Evolutionary conservation across 2,329 filamentous ascomycete species (phyloP).

Genomic region (Diaporthe citriasiana): DNA sequence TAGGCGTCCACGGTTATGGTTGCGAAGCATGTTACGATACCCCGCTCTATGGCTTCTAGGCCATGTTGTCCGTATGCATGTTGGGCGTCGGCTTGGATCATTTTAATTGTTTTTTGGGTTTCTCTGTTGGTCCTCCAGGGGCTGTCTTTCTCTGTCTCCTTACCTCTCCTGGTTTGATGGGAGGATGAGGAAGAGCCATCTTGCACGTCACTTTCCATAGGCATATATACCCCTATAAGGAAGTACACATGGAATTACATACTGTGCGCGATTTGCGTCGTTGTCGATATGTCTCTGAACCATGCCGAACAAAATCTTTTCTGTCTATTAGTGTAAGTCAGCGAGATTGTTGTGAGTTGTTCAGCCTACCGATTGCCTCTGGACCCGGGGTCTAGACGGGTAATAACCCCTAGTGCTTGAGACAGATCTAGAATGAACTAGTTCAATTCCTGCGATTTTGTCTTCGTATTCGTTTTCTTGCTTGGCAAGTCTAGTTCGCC

Average conservation of each 20-base stretch:
- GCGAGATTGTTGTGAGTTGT: too few species aligned
- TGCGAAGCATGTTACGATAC: constrained; percentile 3
- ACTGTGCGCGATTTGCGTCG: too few species aligned
- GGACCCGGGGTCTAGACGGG: too few species aligned
- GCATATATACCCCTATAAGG: neutral
- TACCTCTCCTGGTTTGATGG: neutral
- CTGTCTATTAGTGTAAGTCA: too few species aligned
- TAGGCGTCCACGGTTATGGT: neutral
- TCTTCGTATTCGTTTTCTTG: too few species aligned
- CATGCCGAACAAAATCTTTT: too few species aligned
- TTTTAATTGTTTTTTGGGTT: neutral
- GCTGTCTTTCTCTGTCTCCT: neutral
- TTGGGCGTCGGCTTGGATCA: neutral
- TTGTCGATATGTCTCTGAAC: too few species aligned
- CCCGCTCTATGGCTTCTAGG: neutral
- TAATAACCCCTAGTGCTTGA: too few species aligned
- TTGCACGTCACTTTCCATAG: neutral
- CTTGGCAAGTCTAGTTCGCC: too few species aligned
- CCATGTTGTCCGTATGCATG: neutral
- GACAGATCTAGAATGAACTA: too few species aligned
- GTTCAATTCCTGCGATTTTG: too few species aligned
- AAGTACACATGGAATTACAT: neutral
- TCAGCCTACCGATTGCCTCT: too few species aligned
- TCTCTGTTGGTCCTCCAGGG: neutral
- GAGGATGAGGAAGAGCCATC: neutral